Evolutionary conservation across 164 flowering plant species (phyloP).

Genomic region (Paratinospora sagittata): DNA sequence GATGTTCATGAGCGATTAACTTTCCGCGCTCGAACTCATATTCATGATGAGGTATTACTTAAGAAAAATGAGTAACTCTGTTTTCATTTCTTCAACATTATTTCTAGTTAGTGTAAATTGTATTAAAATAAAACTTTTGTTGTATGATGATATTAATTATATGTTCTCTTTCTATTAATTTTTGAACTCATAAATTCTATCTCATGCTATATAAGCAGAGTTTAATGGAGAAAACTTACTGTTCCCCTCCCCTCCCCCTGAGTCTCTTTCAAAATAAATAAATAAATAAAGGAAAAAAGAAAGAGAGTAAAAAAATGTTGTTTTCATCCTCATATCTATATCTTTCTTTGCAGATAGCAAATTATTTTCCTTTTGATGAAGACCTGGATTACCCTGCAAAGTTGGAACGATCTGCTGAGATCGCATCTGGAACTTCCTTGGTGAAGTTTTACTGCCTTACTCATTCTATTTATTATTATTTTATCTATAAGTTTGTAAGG

Average conservation of each 20-base stretch:
- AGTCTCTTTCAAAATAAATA: too few relatives aligned
- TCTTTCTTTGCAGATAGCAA: slow-evolving; percentile 63
- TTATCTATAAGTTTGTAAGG: not conserved
- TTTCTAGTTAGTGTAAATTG: not conserved
- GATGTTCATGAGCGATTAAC: slow-evolving; percentile 94
- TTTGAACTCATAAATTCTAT: too few relatives aligned
- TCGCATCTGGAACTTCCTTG: slow-evolving; percentile 38
- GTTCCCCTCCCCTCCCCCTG: too few relatives aligned
- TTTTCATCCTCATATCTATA: slow-evolving; percentile 5
- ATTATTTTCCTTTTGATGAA: slow-evolving; percentile 76
- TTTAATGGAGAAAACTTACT: too few relatives aligned
- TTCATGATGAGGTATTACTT: slow-evolving; percentile 98
- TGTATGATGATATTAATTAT: not conserved
- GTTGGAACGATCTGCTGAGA: slow-evolving; percentile 59
- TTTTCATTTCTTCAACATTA: not conserved
- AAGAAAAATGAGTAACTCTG: too few relatives aligned
- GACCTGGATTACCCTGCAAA: slow-evolving; percentile 93
- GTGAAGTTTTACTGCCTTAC: slow-evolving; percentile 27
- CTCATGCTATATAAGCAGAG: too few relatives aligned
- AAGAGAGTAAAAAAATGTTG: not conserved
- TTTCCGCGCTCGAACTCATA: slow-evolving; percentile 90
- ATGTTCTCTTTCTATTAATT: too few relatives aligned
- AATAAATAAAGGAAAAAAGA: too few relatives aligned
- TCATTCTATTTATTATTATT: too few relatives aligned
- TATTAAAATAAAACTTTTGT: not conserved